Conservation (phyloP, 202 grass and related monocot species). For the Panicum hallii region DNA sequence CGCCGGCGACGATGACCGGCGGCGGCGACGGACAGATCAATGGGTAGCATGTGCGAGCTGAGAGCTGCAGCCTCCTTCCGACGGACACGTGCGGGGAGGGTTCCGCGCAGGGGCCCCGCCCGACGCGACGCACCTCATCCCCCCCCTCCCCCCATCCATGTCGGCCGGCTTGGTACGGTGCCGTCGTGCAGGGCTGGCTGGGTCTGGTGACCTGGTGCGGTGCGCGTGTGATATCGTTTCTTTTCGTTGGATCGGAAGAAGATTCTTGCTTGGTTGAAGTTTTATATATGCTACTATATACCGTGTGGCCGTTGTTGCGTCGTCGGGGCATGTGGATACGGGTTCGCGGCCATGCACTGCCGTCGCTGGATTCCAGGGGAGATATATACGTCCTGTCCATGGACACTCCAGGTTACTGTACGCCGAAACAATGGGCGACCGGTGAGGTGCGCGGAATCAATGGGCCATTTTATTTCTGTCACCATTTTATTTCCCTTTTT, state of each 20-base stretch:
- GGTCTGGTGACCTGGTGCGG: background rate
- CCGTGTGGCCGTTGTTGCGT: background rate
- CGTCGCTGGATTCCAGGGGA: background rate
- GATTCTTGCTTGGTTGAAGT: constrained; percentile 5
- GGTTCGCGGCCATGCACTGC: constrained; percentile 41
- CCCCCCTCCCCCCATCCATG: constrained; percentile 5
- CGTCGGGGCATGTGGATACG: constrained; percentile 29
- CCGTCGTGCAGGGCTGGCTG: too few species aligned
- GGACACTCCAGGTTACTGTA: background rate
- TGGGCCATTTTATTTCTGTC: too few species aligned
- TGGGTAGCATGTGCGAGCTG: constrained; percentile 18
- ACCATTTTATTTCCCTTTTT: too few species aligned
- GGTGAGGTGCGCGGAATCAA: background rate
- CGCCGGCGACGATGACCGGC: background rate
- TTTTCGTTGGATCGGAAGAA: constrained; percentile 2
- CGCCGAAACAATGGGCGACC: constrained; percentile 38
- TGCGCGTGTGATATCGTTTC: background rate
- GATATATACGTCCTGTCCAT: constrained; percentile 8
- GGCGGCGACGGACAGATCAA: constrained; percentile 8
- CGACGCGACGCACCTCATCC: too few species aligned
- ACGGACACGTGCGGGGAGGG: constrained; percentile 30
- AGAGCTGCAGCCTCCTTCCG: background rate
- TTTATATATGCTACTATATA: too few species aligned
- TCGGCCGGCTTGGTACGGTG: background rate
- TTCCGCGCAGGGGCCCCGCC: background rate